Evolutionary conservation across 306 rosid species (phyloP).

Genomic region (Sophora flavescens): DNA sequence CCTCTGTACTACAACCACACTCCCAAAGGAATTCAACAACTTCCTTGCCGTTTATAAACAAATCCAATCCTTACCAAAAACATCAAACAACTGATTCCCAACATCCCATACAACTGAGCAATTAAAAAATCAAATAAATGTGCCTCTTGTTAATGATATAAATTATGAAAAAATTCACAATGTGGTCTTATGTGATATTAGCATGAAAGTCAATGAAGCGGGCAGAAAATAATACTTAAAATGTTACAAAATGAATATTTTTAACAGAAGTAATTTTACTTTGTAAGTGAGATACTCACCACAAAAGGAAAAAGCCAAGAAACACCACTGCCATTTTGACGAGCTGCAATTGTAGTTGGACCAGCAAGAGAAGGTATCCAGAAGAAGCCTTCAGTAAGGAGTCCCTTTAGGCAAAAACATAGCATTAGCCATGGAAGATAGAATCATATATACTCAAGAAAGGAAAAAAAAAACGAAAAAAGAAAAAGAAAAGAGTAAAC

Average conservation of each 20-base stretch:
- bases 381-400: constrained; percentile 96
- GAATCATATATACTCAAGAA: constrained; percentile 20
- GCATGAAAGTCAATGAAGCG: constrained; percentile 19
- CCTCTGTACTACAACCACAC: neutral
- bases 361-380: constrained; percentile 99
- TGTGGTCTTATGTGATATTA: constrained; percentile 16
- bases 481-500: constrained; percentile 1
- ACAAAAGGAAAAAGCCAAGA: constrained; percentile 98
- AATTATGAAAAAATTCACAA: constrained; percentile 11
- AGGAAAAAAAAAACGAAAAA: too few species aligned
- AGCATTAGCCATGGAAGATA: constrained; percentile 41
- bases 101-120: constrained; percentile 16
- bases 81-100: neutral
- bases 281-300: constrained; percentile 60
- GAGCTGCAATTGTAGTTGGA: constrained; percentile 89
- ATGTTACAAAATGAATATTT: constrained; percentile 3
- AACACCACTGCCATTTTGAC: constrained; percentile 87
- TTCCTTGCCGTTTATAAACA: neutral
- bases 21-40: neutral
- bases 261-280: constrained; percentile 21
- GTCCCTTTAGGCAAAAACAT: constrained; percentile 68
- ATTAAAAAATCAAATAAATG: neutral
- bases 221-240: constrained; percentile 10
- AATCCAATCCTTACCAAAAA: neutral
- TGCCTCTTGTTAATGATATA: constrained; percentile 6